These are phyloP conservation scores for Hapsidospora chrysogenum DNA, from an alignment of 495 filamentous ascomycete species.

Conservation along the genomic window DNA sequence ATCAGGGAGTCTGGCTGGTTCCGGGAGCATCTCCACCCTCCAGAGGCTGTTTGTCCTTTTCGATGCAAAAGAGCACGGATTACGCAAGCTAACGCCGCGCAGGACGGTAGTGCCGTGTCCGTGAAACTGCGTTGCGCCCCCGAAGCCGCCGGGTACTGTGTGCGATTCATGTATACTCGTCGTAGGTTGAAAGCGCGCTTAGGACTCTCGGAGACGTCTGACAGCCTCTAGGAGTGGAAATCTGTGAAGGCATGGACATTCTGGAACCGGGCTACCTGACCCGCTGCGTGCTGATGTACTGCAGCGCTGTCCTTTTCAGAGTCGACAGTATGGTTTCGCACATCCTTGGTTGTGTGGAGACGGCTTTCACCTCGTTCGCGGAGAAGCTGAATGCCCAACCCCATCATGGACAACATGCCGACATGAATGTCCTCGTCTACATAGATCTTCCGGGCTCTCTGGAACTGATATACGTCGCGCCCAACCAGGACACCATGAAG, in stretches of 20 bases:
- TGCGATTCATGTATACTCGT: not conserved
- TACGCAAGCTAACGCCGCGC: too few relatives aligned
- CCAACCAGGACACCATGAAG: conserved; percentile 1
- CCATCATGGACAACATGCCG: too few relatives aligned
- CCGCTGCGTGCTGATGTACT: not conserved
- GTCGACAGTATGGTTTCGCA: not conserved
- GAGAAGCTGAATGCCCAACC: too few relatives aligned
- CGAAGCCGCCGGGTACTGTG: not conserved
- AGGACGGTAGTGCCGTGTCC: not conserved
- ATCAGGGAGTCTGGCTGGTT: conserved; percentile 1
- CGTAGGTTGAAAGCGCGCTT: too few relatives aligned
- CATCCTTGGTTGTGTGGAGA: not conserved
- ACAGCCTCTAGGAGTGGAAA: not conserved
- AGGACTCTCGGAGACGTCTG: not conserved
- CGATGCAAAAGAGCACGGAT: too few relatives aligned
- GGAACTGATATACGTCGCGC: too few relatives aligned
- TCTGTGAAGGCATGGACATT: not conserved
- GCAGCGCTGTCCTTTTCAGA: not conserved
- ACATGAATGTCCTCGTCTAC: too few relatives aligned
- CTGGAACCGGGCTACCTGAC: not conserved
- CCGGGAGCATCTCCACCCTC: not conserved
- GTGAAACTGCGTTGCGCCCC: not conserved
- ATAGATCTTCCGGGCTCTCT: too few relatives aligned
- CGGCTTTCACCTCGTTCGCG: not conserved
- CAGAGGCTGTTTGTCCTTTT: not conserved